phyloP scores from a whole-genome alignment of 2,329 filamentous ascomycete species.

The Leptographium lundbergii region DNA sequence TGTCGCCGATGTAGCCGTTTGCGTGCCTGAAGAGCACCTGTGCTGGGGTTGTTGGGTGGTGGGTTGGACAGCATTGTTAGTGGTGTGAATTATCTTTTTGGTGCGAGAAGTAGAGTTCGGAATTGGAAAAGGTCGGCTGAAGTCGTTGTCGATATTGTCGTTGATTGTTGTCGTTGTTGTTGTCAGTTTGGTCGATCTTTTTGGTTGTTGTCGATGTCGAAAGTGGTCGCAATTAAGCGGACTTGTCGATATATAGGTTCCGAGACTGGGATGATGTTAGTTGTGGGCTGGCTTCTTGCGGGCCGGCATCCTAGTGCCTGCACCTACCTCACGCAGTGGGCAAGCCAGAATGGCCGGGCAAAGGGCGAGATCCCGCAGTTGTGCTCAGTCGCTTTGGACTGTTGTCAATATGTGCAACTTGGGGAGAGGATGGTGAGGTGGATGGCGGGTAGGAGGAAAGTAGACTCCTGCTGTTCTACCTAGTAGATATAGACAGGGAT shows the following conservation, averaged over 20 bases:
- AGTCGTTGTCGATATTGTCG: slow-evolving; percentile 6
- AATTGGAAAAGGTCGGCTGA: slow-evolving; percentile 9
- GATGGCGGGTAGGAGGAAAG: slow-evolving; percentile 11
- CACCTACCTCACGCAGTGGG: slow-evolving; percentile 66
- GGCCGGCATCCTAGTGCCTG: neutral
- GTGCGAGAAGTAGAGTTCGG: slow-evolving; percentile 16
- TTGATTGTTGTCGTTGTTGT: slow-evolving; percentile 8
- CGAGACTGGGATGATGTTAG: slow-evolving; percentile 15
- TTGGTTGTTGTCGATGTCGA: slow-evolving; percentile 15
- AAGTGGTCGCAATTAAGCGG: slow-evolving; percentile 34
- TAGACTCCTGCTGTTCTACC: neutral
- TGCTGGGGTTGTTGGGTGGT: slow-evolving; percentile 37
- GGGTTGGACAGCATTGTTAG: slow-evolving; percentile 25
- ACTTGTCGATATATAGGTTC: slow-evolving; percentile 25
- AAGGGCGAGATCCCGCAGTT: slow-evolving; percentile 22
- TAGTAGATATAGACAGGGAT: neutral
- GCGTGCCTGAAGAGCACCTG: slow-evolving; percentile 48
- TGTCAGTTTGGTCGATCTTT: slow-evolving; percentile 6
- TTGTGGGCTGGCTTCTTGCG: neutral
- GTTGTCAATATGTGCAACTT: slow-evolving; percentile 11
- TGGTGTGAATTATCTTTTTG: neutral
- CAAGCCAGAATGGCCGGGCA: slow-evolving; percentile 70
- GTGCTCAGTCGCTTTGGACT: slow-evolving; percentile 37
- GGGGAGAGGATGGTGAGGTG: neutral
- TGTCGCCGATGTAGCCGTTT: slow-evolving; percentile 73